Base-by-base conservation (phyloP, 331 rosid genomes). In the Spiraea crenata region DNA sequence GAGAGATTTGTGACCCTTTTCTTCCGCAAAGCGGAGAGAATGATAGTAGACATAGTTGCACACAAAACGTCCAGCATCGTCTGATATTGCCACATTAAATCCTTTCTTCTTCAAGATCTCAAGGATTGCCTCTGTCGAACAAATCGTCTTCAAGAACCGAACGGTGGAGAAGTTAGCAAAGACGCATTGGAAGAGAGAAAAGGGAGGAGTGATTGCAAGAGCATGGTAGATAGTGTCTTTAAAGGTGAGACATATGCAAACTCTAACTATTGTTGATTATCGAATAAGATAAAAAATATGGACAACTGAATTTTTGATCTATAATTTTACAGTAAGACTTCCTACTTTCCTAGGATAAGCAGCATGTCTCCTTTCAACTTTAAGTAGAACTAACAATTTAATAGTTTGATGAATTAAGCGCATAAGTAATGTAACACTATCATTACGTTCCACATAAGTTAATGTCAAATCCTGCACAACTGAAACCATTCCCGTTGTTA, bases 21-120 rank as follows among this genome's bases (percentile, higher is more conserved):
- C 86, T 71, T 90, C 96, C 1, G 93, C 96, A 25, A 80, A 88
- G 17, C 86, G 84, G 62, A 90, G 98, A 59, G 98, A 92, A 34
- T 88, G 87, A 58, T 92, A 88, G 67, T 90, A 92, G 41, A 90
- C 90, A 64, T 92, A 92, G 59, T 90, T 92, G 88, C 98, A 92
- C 69, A 92, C 96, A 34, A 86, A 92, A 5, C 96, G 86, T 9
- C 98, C 98, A 0, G 97, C 96, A 25, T 92, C 97, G n/a, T 85
- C 79, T 54, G 97, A 92, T 71, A 81, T 38, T n/a, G 46, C 72
- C 78, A 69, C 93, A 37, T 85, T 85, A 63, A 71, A 85, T 74
- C 62, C 89, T 63, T 67, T 79, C 63, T 83, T 75, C 88, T 85
- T 85, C 85, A 88, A 74, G 52, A 49, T 67, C 79, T 86, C 84